phyloP scores from a whole-genome alignment of 2,329 filamentous ascomycete species.

The Thielaviopsis euricoi region DNA sequence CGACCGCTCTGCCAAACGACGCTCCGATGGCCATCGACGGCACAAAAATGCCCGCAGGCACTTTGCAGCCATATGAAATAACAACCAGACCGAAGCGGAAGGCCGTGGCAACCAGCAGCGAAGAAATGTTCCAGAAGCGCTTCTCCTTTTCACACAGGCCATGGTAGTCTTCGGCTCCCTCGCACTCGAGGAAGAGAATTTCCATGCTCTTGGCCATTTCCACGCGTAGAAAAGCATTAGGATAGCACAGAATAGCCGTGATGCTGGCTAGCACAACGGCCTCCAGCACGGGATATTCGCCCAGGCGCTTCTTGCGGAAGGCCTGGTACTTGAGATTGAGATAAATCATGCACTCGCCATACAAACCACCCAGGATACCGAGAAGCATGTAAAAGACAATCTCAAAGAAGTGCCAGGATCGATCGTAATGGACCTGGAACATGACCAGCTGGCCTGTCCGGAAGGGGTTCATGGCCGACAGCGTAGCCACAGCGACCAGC shows the following conservation, averaged over 20 bases:
- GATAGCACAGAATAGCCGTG: constrained; percentile 89
- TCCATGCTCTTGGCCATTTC: constrained; percentile 99
- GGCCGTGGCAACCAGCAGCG: constrained; percentile 62
- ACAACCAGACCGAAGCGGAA: constrained; percentile 75
- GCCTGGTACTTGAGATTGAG: constrained; percentile 86
- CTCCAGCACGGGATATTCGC: constrained; percentile 70
- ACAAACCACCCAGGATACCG: constrained; percentile 83
- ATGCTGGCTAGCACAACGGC: constrained; percentile 65
- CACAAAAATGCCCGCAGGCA: constrained; percentile 93
- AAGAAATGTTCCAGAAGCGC: constrained; percentile 62
- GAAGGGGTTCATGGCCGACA: constrained; percentile 95
- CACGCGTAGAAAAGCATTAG: constrained; percentile 85
- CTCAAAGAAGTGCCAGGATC: constrained; percentile 96
- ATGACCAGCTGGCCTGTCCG: constrained; percentile 94
- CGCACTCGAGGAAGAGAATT: constrained; percentile 86
- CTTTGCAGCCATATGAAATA: constrained; percentile 93
- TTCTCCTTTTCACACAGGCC: constrained; percentile 69
- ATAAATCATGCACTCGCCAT: constrained; percentile 93
- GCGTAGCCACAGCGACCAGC: constrained; percentile 77
- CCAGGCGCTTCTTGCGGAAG: constrained; percentile 85
- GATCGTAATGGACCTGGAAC: constrained; percentile 94
- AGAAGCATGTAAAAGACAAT: constrained; percentile 81
- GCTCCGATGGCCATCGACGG: constrained; percentile 96
- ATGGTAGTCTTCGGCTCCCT: constrained; percentile 74
- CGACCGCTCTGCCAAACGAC: constrained; percentile 83